Base-by-base conservation (phyloP, 2,329 filamentous ascomycete species). In the Xylariales sp. region DNA sequence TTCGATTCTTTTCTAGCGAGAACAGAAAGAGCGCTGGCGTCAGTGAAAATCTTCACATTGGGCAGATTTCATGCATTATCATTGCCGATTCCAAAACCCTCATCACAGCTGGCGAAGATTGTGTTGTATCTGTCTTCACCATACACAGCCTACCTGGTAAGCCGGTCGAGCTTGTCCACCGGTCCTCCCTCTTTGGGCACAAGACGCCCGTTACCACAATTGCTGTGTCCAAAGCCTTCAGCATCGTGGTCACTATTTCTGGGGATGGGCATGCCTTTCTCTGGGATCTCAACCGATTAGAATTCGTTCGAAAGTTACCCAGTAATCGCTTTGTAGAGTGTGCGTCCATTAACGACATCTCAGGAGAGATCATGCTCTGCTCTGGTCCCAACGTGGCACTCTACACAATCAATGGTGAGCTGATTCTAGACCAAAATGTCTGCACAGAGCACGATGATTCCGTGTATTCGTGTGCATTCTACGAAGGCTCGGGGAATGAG, bases 31-130 rank as follows among this genome's bases (percentile, higher is more conserved):
- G 83, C 84, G 89, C 97, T 43, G 95, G 95, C 0, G 86, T 97
- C 18, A 97, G 95, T 76, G 96, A 99, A 79, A 97, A 98, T 76
- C 84, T 97, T 1, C 96, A 99, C 77, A 91, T 95, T 65, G 94
- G 94, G 4, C 94, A 97, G 77, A 87, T 99, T 34, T 95, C 94
- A 0, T 90, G 90, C 63, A 90, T 93, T 0, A 84, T 91, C 12
- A 96, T 98, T 77, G 93, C 93, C 0, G 95, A 97, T 78, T 95
- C 93, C 16, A 93, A 92, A 74, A 97, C 93, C 0, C 85, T 99
- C 23, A 90, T 99, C 70, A 98, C 96, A 0, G 93, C 94, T 0
- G 96, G 96, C 32, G 91, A 93, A 56, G 96, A 99, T 75, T 97
- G 95, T 75, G 94, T 96, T 0, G 87, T 99, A 4, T 94, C 93